A percentile compares a stretch with the other conserved stretches of the same genome.
phyloP scores from a whole-genome alignment of 164 flowering plant species.

The Akebia trifoliata region DNA sequence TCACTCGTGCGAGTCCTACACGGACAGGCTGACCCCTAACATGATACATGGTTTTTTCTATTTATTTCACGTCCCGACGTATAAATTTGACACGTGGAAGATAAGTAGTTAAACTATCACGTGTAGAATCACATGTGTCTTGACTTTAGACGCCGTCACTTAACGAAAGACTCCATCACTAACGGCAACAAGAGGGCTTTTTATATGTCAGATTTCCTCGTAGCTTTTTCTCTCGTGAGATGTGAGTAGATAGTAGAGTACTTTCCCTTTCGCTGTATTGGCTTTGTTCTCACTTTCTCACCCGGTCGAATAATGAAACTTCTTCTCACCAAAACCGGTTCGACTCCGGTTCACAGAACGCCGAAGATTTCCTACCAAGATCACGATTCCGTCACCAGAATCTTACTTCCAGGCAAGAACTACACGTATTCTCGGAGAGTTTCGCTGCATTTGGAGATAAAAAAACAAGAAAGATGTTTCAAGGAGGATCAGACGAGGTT shows the following conservation, averaged over 20 bases:
- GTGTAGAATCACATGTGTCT: slow-evolving; percentile 32
- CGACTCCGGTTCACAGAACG: slow-evolving; percentile 23
- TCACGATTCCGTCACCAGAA: slow-evolving; percentile 19
- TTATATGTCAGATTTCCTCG: too few relatives aligned
- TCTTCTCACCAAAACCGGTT: slow-evolving; percentile 43
- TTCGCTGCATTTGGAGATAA: slow-evolving; percentile 26
- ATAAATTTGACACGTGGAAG: too few relatives aligned
- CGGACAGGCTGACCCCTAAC: too few relatives aligned
- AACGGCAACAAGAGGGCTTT: slow-evolving; percentile 19
- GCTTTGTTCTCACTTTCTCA: not conserved
- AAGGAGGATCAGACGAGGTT: slow-evolving; percentile 28
- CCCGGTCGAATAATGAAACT: slow-evolving; percentile 36
- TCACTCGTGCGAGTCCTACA: too few relatives aligned
- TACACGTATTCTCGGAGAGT: slow-evolving; percentile 20
- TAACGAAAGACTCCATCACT: slow-evolving; percentile 21
- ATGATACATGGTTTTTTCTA: too few relatives aligned
- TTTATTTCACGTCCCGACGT: too few relatives aligned
- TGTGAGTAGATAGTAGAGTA: not conserved
- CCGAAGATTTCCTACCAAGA: slow-evolving; percentile 19
- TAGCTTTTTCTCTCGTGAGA: not conserved
- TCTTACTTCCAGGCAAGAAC: slow-evolving; percentile 22
- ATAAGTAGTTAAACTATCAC: slow-evolving; percentile 27
- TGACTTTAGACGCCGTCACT: not conserved
- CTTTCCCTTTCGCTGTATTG: too few relatives aligned
- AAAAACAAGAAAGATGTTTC: slow-evolving; percentile 1